These are phyloP conservation scores for Solanum hybrid DNA, from an alignment of 305 asterid genomes.

Conservation along the genomic window DNA sequence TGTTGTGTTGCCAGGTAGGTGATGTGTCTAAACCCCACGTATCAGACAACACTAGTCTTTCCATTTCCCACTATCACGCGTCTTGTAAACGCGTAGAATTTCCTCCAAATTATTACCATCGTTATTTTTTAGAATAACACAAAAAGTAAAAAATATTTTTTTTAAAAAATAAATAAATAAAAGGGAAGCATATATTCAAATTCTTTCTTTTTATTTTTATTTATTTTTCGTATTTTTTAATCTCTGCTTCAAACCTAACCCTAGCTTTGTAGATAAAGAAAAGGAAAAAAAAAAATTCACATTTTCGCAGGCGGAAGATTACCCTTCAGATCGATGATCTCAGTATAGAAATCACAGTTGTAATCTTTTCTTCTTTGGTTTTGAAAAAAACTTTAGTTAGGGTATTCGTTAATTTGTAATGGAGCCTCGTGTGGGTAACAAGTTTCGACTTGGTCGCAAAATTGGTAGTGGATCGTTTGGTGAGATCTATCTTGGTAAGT, in stretches of 20 bases:
- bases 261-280: slow-evolving; percentile 14
- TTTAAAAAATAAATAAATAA: background rate
- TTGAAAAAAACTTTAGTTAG: background rate
- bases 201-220: background rate
- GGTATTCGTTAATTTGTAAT: slow-evolving; percentile 20
- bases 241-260: slow-evolving; percentile 27
- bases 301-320: background rate
- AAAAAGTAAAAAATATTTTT: background rate
- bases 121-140: background rate
- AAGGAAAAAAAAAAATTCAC: background rate
- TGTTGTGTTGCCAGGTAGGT: background rate
- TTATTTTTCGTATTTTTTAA: background rate
- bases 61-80: background rate
- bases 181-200: background rate
- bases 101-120: background rate
- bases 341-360: background rate
- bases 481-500: slow-evolving; percentile 67
- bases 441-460: slow-evolving; percentile 72
- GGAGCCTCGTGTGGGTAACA: slow-evolving; percentile 73
- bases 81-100: background rate
- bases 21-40: background rate
- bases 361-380: background rate
- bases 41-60: background rate
- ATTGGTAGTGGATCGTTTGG: slow-evolving; percentile 85
- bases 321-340: background rate